Base-by-base conservation (phyloP, 31 red algal genomes). In the Asparagopsis taxiformis region DNA sequence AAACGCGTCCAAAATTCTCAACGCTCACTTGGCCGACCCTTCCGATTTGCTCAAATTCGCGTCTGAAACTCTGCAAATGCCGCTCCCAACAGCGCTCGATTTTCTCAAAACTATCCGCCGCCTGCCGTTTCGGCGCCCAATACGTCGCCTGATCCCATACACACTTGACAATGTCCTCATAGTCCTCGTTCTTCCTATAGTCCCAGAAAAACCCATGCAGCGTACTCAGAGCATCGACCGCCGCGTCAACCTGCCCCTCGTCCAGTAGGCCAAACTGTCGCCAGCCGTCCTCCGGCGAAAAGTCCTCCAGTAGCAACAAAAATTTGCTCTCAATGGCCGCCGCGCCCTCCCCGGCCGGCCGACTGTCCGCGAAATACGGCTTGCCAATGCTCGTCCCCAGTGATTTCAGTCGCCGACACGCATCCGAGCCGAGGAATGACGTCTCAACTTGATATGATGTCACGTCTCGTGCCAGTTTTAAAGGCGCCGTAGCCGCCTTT, bases 161-260 rank as follows among this genome's bases (percentile, higher is more conserved):
- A 33, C 39, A 31, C 5, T 64, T 67, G 8, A 46, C 43, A 32
- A 73, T 29, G 1, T 63, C 51, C 31, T 79, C 65, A 15, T 63
- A 64, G n/a, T 53, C 64, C 52, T 72, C 56, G 22, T 65, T 62
- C 3, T 63, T 23, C 2, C 55, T 38, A 9, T 33, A 61, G 31
- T 72, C 54, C 87, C 87, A 90, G 51, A 82, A 90, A 38, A 71
- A 82, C 4, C 68, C 87, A 28, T 90, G 87, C 33, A 90, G 51
- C 22, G 51, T 41, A 13, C 77, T 77, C 7, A 90, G 70, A 6
- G 77, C 24, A 38, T 59, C 36, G 36, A 90, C 30, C 15, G 75
- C 63, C 15, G 50, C 69, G 21, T 35, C 23, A 43, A 57, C 57
- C 33, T 74, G 52, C 7, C 38, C 69, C 11, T 55, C 51, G 1